Base-by-base conservation (phyloP, 257 asterid genomes). In the Solanum boliviense region DNA sequence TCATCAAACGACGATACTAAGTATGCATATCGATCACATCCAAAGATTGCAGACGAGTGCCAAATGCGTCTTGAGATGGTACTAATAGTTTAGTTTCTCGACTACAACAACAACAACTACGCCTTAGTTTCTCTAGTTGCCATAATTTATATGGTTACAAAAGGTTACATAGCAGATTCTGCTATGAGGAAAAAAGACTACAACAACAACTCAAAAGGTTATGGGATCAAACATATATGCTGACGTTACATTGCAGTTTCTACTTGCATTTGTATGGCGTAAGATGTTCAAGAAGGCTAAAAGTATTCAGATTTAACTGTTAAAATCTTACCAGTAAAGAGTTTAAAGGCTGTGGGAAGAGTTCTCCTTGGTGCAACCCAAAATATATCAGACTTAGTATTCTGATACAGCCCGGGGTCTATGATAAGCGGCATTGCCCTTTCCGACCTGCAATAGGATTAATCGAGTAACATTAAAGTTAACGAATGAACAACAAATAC, bases 401-500 rank as follows among this genome's bases (percentile, higher is more conserved):
- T 89, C 88, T 91, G 98, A 88, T 92, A 95, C 36, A 95, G 98
- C 86, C 98, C 98, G 20, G 98, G 98, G 89, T 94, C 98, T 73
- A 95, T 84, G 38, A 95, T 93, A 90, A 95, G 88, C 5, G 98
- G 98, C 98, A 92, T 93, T 78, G 96, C 98, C 89, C 98, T 91
- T 23, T 91, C 91, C 84, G 86, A 18, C 85, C 98, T 94, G 92
- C 79, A 93, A 84, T 71, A 78, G 83, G 87, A 86, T 29, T 41
- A 48, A 58, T 46, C 81, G 23, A 35, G 34, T 23, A 9, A 13
- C 67, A 65, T 75, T 41, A 48, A 60, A 75, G 27, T 56, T 41
- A 10, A 48, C 2, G 41, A 46, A 18, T 5, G 85, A 27, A 46
- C 85, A 4, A 23, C 2, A 29, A 29, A 81, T 27, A 46, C 68